Conservation (phyloP, 495 filamentous ascomycete genomes). For the Copromyces sp. region DNA sequence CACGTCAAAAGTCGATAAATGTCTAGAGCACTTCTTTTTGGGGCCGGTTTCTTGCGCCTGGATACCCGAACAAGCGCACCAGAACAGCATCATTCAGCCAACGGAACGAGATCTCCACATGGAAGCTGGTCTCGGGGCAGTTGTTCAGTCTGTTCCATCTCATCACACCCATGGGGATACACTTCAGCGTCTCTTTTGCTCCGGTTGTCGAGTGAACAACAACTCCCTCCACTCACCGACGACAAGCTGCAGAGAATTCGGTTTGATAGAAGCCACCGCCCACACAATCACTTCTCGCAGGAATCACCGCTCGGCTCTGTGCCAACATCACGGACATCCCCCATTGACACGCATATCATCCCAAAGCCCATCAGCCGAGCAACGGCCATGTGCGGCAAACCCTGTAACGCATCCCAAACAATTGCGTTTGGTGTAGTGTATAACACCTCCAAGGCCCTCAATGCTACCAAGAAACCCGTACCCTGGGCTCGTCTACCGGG, state of each 20-base stretch:
- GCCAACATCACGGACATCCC: neutral
- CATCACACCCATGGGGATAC: neutral
- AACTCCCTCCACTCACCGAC: neutral
- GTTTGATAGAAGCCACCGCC: neutral
- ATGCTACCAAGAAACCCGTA: neutral
- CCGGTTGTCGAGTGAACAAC: neutral
- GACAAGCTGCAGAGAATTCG: neutral
- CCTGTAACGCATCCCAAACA: neutral
- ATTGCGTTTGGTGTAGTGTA: neutral
- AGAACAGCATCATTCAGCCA: neutral
- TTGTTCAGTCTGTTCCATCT: neutral
- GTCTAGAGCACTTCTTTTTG: neutral
- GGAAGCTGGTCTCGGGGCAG: neutral
- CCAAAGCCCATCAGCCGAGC: neutral
- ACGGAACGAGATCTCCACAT: neutral
- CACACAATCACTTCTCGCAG: neutral
- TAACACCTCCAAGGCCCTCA: neutral
- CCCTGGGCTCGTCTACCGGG: neutral
- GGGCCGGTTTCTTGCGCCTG: too few species aligned
- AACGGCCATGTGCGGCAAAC: neutral
- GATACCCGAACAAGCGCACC: neutral
- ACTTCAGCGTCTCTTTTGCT: neutral
- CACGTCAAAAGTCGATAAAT: too few species aligned
- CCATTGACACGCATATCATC: neutral
- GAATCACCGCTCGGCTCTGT: neutral